Base-by-base conservation (phyloP, 1,139 yeast genomes). In the Debaryomycetaceae sp. region DNA sequence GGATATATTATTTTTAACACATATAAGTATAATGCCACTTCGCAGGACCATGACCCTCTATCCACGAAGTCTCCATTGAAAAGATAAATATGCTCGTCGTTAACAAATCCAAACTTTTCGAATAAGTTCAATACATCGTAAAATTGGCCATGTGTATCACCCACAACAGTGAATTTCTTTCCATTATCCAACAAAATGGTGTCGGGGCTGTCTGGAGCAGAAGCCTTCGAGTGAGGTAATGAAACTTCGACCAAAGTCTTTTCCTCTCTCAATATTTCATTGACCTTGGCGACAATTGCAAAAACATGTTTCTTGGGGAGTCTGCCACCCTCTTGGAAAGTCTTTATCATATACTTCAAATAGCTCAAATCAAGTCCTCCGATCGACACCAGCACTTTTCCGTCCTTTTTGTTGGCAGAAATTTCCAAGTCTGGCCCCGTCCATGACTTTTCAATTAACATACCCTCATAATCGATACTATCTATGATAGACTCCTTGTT, bases 31-130 rank as follows among this genome's bases (percentile, higher is more conserved):
- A 94, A 68, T 1, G 97, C 97, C 39, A 92, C 95, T 60, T 92
- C 99, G 58, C 96, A 87, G 4, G 97, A 88, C 98, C 98, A 92
- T 6, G 96, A 87, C 2, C 99, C 99, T 57, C 99, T 76, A 58
- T 92, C 99, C 5, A 92, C 98, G 65, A 92, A 92, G 65, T 94
- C 98, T 36, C 99, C 98, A 57, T 92, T 92, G 69, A 92, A 91
- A 41, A 92, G 66, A 58, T 87, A 92, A 14, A 81, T 74, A 61
- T 91, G 97, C n/a, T 73, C 70, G 1, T 71, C 61, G 3, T 83
- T 78, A 17, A 81, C 83, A 44, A 66, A 61, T 6, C 98, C 98
- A 55, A 81, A 89, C 35, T 61, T 72, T 34, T 74, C 61, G 61
- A 92, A 92, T 39, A 92, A 74, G 58, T 91, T 85, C 55, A 91